Conservation (phyloP, 805 yeast species). For the Metschnikowia rubicola region DNA sequence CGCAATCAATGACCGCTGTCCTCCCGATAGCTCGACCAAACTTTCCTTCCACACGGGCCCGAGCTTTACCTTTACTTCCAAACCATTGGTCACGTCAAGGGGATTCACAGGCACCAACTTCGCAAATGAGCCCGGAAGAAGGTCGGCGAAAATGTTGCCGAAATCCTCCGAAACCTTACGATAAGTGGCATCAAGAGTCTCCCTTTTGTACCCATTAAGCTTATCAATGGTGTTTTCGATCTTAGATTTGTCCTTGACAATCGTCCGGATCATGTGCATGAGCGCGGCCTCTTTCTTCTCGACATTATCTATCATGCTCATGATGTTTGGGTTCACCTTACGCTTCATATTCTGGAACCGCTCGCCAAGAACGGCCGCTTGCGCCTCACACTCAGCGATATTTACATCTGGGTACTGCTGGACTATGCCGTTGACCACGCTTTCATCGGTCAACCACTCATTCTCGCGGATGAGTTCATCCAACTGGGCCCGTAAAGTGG, state of each 20-base stretch:
- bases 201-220: constrained; percentile 79
- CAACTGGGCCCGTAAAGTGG: constrained; percentile 35
- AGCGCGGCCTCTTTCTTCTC: constrained; percentile 81
- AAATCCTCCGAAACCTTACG: constrained; percentile 83
- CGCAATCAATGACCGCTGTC: constrained; percentile 93
- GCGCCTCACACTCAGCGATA: constrained; percentile 57
- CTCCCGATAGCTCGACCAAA: constrained; percentile 92
- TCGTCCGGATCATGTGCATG: constrained; percentile 76
- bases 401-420: constrained; percentile 62
- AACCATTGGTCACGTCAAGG: constrained; percentile 83
- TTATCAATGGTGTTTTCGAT: constrained; percentile 84
- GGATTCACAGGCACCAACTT: constrained; percentile 78
- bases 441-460: constrained; percentile 72
- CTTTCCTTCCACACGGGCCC: constrained; percentile 97
- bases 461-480: constrained; percentile 49
- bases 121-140: constrained; percentile 86
- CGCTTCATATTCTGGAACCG: constrained; percentile 68
- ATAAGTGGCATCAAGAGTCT: constrained; percentile 81
- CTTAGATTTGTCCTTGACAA: constrained; percentile 83
- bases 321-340: constrained; percentile 79
- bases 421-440: constrained; percentile 52
- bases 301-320: constrained; percentile 88
- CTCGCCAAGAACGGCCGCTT: constrained; percentile 53
- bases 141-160: constrained; percentile 83
- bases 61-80: constrained; percentile 83